phyloP scores from a whole-genome alignment of 352 stramenopile species.

The Plasmopara viticola region DNA sequence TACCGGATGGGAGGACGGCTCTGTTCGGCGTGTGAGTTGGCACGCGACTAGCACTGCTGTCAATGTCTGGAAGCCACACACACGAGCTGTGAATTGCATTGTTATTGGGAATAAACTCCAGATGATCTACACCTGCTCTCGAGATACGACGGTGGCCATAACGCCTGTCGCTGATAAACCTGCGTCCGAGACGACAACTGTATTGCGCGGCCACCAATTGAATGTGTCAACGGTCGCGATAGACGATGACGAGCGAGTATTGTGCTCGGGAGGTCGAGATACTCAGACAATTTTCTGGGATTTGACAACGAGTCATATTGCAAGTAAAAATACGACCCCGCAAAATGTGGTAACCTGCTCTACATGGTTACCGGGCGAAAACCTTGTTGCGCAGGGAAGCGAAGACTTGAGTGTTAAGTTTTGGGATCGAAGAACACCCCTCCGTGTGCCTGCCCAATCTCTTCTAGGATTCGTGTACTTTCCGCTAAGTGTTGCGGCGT shows the following conservation, averaged over 20 bases:
- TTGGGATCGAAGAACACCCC: slow-evolving; percentile 57
- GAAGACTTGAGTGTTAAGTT: slow-evolving; percentile 78
- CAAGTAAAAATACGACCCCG: slow-evolving; percentile 57
- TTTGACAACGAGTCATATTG: slow-evolving; percentile 37
- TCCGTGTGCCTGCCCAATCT: slow-evolving; percentile 45
- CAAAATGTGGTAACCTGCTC: slow-evolving; percentile 85
- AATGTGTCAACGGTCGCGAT: slow-evolving; percentile 67
- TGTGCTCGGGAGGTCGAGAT: slow-evolving; percentile 78
- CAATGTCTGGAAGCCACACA: slow-evolving; percentile 42
- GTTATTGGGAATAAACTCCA: slow-evolving; percentile 32
- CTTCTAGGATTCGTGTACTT: slow-evolving; percentile 79
- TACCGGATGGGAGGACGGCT: slow-evolving; percentile 69
- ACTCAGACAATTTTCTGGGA: slow-evolving; percentile 81
- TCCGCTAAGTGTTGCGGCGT: slow-evolving; percentile 48
- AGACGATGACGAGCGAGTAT: slow-evolving; percentile 36
- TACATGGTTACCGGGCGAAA: slow-evolving; percentile 61
- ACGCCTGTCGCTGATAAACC: slow-evolving; percentile 22
- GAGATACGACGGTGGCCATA: slow-evolving; percentile 65
- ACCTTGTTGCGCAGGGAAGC: slow-evolving; percentile 64
- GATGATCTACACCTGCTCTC: slow-evolving; percentile 68
- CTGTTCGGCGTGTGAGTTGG: slow-evolving; percentile 45
- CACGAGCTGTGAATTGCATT: slow-evolving; percentile 55
- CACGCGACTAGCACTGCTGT: slow-evolving; percentile 13
- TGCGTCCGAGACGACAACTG: slow-evolving; percentile 15
- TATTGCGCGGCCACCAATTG: slow-evolving; percentile 48